Conservation (phyloP, 2,329 filamentous ascomycete genomes). For the Teratosphaeriaceae sp. region DNA sequence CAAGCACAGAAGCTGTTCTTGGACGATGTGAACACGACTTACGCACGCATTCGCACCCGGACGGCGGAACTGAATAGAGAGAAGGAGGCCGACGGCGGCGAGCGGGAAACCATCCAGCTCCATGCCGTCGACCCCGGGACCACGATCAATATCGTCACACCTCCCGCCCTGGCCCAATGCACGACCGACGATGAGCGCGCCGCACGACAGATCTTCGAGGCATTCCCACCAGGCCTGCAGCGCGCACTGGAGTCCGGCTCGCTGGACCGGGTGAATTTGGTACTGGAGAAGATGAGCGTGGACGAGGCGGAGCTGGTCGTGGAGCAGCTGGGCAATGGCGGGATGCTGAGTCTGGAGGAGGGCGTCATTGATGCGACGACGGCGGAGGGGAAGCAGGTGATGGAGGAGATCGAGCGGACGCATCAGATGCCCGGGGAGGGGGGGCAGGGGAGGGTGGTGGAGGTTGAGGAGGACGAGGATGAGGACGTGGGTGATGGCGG, state of each 20-base stretch:
- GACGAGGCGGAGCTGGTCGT: conserved; percentile 83
- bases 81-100: conserved; percentile 49
- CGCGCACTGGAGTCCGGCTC: conserved; percentile 81
- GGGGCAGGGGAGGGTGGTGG: too few species aligned
- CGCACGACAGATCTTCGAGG: conserved; percentile 71
- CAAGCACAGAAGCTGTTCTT: conserved; percentile 85
- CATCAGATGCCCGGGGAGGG: conserved; percentile 70
- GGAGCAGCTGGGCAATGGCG: conserved; percentile 71
- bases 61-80: conserved; percentile 65
- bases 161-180: conserved; percentile 67
- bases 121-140: conserved; percentile 87
- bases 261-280: conserved; percentile 81
- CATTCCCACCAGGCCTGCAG: conserved; percentile 74
- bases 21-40: conserved; percentile 88
- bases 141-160: conserved; percentile 84
- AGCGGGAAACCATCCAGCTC: conserved; percentile 93
- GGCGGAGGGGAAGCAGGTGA: conserved; percentile 30
- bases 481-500: too few species aligned
- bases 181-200: conserved; percentile 53
- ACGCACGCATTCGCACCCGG: conserved; percentile 70
- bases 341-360: conserved; percentile 84
- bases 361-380: conserved; percentile 83
- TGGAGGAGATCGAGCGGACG: conserved; percentile 52
- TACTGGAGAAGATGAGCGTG: conserved; percentile 81
- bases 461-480: too few species aligned